Conservation (phyloP, 1,284 basidiomycete species). For the Malassezia sp. region DNA sequence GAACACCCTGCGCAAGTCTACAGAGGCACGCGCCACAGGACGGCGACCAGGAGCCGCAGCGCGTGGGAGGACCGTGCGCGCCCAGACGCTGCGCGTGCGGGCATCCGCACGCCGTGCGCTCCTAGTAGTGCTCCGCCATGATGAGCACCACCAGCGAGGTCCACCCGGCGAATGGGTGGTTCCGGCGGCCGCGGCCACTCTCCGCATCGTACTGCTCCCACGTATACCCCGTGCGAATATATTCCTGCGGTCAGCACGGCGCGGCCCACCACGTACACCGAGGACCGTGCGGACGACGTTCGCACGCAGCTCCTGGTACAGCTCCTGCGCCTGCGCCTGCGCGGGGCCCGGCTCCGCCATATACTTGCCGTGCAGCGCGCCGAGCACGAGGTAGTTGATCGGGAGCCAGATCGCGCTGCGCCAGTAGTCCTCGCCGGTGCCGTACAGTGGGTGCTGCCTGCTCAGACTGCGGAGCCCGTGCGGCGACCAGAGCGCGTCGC, state of each 20-base stretch:
- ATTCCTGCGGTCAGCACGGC: slow-evolving; percentile 58
- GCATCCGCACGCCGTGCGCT: neutral
- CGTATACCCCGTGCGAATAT: slow-evolving; percentile 76
- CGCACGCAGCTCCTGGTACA: slow-evolving; percentile 65
- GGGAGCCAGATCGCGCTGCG: slow-evolving; percentile 89
- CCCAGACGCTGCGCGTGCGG: too few relatives aligned
- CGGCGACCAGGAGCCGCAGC: too few relatives aligned
- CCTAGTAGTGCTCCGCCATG: slow-evolving; percentile 37
- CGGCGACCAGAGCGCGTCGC: slow-evolving; percentile 74
- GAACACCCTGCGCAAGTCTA: too few relatives aligned
- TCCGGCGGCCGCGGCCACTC: slow-evolving; percentile 69
- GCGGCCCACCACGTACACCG: slow-evolving; percentile 54
- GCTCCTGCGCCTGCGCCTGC: slow-evolving; percentile 60
- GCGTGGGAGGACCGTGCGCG: too few relatives aligned
- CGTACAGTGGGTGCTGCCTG: slow-evolving; percentile 70
- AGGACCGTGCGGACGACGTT: slow-evolving; percentile 77
- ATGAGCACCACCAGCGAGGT: slow-evolving; percentile 38
- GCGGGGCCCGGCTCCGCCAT: slow-evolving; percentile 66
- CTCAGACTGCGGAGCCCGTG: slow-evolving; percentile 79
- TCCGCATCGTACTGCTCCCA: slow-evolving; percentile 89
- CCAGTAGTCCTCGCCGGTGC: slow-evolving; percentile 89
- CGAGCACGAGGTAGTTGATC: slow-evolving; percentile 80
- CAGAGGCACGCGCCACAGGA: too few relatives aligned
- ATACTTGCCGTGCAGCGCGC: slow-evolving; percentile 69
- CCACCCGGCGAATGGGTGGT: slow-evolving; percentile 50